Evolutionary conservation across 306 rosid species (phyloP).

Genomic region (Dryas alaskensis): DNA sequence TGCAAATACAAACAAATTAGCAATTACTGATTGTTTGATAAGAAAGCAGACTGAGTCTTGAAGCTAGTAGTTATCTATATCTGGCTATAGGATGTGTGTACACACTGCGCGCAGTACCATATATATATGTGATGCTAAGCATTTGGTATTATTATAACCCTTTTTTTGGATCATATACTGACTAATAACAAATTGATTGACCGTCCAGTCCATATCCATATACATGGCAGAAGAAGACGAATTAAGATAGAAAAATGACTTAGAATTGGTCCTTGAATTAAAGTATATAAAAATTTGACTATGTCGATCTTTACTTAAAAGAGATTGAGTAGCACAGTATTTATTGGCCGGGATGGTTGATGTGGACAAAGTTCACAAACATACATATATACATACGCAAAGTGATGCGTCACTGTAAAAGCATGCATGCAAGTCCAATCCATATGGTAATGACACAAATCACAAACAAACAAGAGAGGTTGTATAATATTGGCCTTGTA

Average conservation of each 20-base stretch:
- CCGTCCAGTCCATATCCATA: background rate
- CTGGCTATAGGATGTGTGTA: background rate
- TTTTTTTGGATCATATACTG: too few species aligned
- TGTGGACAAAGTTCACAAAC: background rate
- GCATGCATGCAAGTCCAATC: background rate
- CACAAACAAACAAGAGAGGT: background rate
- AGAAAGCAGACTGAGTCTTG: background rate
- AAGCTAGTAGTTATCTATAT: background rate
- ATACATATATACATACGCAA: background rate
- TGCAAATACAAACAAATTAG: slow-evolving; percentile 6
- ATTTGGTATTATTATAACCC: background rate
- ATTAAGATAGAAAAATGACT: too few species aligned
- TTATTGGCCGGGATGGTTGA: slow-evolving; percentile 19
- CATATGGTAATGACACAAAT: background rate
- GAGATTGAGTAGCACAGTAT: background rate
- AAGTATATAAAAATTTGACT: background rate
- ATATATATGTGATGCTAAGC: background rate
- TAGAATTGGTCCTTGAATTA: too few species aligned
- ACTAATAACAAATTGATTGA: background rate
- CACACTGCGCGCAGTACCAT: background rate
- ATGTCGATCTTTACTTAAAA: background rate
- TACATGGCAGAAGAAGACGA: too few species aligned
- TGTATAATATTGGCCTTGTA: background rate
- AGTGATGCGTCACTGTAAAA: slow-evolving; percentile 4
- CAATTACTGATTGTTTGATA: background rate